Evolutionary conservation across 768 basidiomycete genomes (phyloP), one percentile per base, ranked within the genome.

Genomic region (Rhizopogon vesiculosus): DNA sequence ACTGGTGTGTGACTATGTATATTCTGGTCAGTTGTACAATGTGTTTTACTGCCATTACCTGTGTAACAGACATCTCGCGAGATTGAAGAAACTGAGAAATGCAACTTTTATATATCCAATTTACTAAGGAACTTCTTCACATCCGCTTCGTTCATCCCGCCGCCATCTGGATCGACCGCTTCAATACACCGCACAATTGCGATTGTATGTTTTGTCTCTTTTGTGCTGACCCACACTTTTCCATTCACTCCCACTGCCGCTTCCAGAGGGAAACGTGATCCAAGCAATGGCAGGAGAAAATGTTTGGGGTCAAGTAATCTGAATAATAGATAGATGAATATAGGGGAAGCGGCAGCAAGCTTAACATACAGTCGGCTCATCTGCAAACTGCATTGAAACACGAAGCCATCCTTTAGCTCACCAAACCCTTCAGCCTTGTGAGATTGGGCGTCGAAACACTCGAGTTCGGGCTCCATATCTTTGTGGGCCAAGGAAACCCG

Each of bases 381-480:
- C 58, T 86, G 85, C 44, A 98, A 72, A 63, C 92, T 93, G 63
- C 90, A 91, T 38, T 82, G 78, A 8, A 89, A 77, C 58, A 97
- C 66, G 63, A 96, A 89, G 1, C 96, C 96, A 7, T 87, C 90
- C 60, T 91, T 93, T 39, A 99, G 78, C 61, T 95, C 94, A 1
- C 97, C 97, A 62, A 91, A 98, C 0, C 93, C 96, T 57, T 92
- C 91, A 1, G 93, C 76, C 71, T 97, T 98, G 59, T 84, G 86
- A 25, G 91, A 93, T 62, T 93, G 89, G 2, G 93, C 91, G 65
- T 98, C 92, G 63, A 97, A 92, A 68, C 97, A 99, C 66, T 97
- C 93, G 8, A 99, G 75, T 66, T 99, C 97, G 1, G 97, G 95
- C 53, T 99, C 97, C 91, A 98, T 95, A 69, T 98, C 95, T 64